A percentile compares a stretch with the other conserved stretches of the same genome.
These are phyloP conservation scores for Hymenoscyphus fraxineus DNA, from an alignment of 2,329 filamentous ascomycete species.

Conservation along the genomic window DNA sequence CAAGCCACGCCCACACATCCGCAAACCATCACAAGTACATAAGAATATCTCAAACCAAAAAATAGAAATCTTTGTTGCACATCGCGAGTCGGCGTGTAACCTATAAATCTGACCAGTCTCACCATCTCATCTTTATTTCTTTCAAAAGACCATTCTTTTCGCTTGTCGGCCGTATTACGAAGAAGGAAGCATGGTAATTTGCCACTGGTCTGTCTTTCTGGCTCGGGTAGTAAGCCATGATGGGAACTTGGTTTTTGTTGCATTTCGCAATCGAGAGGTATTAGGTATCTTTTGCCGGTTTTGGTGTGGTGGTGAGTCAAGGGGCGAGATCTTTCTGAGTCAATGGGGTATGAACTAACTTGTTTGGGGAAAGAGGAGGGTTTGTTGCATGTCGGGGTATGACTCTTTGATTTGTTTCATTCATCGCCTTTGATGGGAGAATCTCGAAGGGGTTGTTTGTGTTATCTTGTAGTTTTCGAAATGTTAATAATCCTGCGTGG, in stretches of 20 bases:
- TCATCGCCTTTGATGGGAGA: not conserved
- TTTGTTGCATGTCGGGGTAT: conserved; percentile 2
- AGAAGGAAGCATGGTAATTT: not conserved
- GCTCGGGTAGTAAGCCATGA: not conserved
- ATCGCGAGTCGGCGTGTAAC: not conserved
- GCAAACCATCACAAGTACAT: not conserved
- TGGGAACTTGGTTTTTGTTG: not conserved
- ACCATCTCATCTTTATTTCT: not conserved
- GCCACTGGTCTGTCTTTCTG: not conserved
- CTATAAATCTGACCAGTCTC: not conserved
- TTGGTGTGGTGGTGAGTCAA: not conserved
- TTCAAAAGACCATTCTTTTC: not conserved
- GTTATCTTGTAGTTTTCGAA: too few species aligned
- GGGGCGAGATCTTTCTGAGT: not conserved
- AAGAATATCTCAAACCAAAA: not conserved
- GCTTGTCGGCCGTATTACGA: not conserved
- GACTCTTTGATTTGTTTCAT: not conserved
- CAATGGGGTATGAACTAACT: not conserved
- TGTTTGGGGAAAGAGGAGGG: not conserved
- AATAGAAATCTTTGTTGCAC: not conserved
- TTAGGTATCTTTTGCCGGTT: not conserved
- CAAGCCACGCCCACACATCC: not conserved
- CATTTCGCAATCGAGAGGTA: not conserved
- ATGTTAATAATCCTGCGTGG: too few species aligned
- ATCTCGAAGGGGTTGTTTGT: not conserved